These are phyloP conservation scores for Aspergillus sp. DNA, from an alignment of 2,329 filamentous ascomycete species.

Conservation along the genomic window DNA sequence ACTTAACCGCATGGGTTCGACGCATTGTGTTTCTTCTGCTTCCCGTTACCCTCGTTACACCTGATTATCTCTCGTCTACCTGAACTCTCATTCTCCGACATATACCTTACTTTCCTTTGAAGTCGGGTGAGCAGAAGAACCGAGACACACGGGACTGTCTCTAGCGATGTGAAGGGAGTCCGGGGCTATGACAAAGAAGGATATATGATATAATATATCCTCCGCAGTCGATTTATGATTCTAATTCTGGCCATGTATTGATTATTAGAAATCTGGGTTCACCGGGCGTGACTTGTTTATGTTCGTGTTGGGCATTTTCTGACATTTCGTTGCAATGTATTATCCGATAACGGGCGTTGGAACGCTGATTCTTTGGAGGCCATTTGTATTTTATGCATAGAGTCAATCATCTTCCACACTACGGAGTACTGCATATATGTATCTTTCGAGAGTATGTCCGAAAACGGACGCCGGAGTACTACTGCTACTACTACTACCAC, in stretches of 20 bases:
- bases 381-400: conserved; percentile 10
- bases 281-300: too few species aligned
- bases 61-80: conserved; percentile 3
- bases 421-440: not conserved
- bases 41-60: conserved; percentile 4
- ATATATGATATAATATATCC: not conserved
- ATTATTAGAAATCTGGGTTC: not conserved
- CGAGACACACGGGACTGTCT: too few species aligned
- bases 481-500: too few species aligned
- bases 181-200: not conserved
- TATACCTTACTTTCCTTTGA: too few species aligned
- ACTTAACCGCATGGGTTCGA: not conserved
- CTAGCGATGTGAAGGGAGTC: not conserved
- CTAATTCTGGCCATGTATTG: not conserved
- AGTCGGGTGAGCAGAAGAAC: too few species aligned
- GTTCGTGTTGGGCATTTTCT: too few species aligned
- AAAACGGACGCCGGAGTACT: too few species aligned
- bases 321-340: conserved; percentile 4
- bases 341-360: conserved; percentile 15
- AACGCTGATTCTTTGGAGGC: conserved; percentile 11
- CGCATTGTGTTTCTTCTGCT: not conserved
- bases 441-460: not conserved
- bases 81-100: not conserved
- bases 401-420: not conserved
- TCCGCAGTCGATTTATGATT: conserved; percentile 1